Evolutionary conservation across 306 rosid genomes (phyloP), one percentile per base, ranked within the genome.

Genomic region (Adenanthera pavonina): DNA sequence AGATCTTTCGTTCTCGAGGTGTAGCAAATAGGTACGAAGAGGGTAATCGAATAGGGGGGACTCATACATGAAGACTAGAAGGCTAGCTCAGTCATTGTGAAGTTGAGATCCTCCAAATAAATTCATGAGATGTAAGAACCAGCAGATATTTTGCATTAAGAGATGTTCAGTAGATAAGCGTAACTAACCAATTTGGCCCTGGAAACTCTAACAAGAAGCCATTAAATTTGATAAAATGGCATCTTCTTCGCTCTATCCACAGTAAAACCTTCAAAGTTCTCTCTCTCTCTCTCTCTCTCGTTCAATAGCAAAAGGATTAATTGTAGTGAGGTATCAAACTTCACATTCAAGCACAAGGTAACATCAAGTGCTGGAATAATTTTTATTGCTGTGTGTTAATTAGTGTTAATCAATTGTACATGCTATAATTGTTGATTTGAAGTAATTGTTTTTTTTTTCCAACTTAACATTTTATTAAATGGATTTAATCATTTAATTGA

Each of bases 121-220:
- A 36, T 38, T 38, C 30, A 35, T 12, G 16, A 7, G 38, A 65
- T 65, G 71, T 7, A 38, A 34, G 30, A 36, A 36, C 48, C 12
- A 40, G 51, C 33, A 38, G 4, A 3, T 67, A 8, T 38, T 40
- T 67, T 17, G 51, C 33, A 40, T 16, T 0, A 67, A 40, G 11
- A 16, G 30, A 67, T 33, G 7, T 38, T 67, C 49, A 8, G 14
- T 38, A 6, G 56, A 25, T 46, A 6, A 44, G 54, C 1, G 20
- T 19, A 49, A 15, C 77, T 69, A 1, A 83, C 59, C 71, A 69
- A 72, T 74, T 53, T 46, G 46, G 66, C 49, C 60, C 36, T 2
- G n/a, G 64, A 80, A 44, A 62, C 53, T n/a, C 70, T 17, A 15
- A 34, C 13, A 72, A 43, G 9, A 53, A 41, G 30, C 34, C 34